Conservation (phyloP, 176 grass and related monocot genomes). For the Oryza glaberrima region DNA sequence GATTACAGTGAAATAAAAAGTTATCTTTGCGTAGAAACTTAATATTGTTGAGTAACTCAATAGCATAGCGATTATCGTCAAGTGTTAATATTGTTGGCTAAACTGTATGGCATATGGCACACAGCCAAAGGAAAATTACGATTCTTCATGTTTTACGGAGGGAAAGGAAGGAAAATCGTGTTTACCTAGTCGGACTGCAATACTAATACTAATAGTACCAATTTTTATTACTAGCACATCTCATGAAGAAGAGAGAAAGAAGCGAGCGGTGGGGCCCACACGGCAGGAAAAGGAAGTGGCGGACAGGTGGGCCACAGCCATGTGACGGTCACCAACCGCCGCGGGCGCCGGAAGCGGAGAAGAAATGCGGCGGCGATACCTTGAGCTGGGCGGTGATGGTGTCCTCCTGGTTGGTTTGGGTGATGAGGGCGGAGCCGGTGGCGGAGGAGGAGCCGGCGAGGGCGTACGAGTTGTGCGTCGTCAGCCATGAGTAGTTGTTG, state of each 20-base stretch:
- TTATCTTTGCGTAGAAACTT: background rate
- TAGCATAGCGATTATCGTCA: background rate
- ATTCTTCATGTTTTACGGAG: too few relatives aligned
- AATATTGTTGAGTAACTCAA: background rate
- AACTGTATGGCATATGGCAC: too few relatives aligned
- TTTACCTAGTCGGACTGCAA: too few relatives aligned
- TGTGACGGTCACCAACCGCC: background rate
- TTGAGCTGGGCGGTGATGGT: slow-evolving; percentile 84
- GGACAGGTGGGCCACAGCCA: background rate
- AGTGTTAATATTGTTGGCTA: background rate
- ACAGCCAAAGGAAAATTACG: too few relatives aligned
- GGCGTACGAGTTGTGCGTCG: slow-evolving; percentile 93
- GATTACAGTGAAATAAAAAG: background rate
- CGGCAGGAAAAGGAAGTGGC: background rate
- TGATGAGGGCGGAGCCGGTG: slow-evolving; percentile 43
- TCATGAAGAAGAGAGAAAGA: too few relatives aligned
- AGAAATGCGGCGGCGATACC: background rate
- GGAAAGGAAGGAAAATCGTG: background rate
- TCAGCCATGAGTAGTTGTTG: slow-evolving; percentile 93
- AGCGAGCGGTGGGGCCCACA: background rate
- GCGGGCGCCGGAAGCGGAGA: too few relatives aligned
- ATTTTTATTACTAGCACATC: too few relatives aligned
- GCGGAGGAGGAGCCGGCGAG: slow-evolving; percentile 49
- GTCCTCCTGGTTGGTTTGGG: slow-evolving; percentile 79
- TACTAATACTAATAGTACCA: too few relatives aligned